Conservation (phyloP, 1,139 yeast genomes). For the Taphrina wiesneri region DNA sequence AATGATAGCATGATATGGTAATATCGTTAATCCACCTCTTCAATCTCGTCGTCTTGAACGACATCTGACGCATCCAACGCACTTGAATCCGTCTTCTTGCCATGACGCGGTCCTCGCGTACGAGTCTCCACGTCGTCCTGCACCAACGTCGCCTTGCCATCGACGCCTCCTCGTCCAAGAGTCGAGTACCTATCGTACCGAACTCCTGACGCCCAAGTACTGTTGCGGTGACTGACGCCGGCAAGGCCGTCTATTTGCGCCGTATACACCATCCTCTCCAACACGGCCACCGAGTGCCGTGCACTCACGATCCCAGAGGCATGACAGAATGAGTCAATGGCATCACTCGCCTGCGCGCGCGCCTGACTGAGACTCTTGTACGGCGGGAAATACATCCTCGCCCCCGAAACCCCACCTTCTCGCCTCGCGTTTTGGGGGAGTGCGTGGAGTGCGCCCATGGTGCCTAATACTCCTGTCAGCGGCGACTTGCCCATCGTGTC, state of each 20-base stretch:
- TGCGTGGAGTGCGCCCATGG: slow-evolving; percentile 3
- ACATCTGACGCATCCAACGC: background rate
- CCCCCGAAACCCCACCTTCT: background rate
- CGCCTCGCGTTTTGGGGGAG: slow-evolving; percentile 4
- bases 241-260: background rate
- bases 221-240: background rate
- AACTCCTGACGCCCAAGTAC: background rate
- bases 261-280: background rate
- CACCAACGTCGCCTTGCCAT: background rate
- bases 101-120: background rate
- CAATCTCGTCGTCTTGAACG: background rate
- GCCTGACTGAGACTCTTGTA: background rate
- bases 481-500: slow-evolving; percentile 3
- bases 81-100: background rate
- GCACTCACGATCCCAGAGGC: background rate
- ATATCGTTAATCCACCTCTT: background rate
- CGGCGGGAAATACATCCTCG: slow-evolving; percentile 3
- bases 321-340: background rate
- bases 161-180: background rate
- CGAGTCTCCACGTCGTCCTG: background rate
- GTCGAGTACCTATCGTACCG: background rate
- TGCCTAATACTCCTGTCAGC: background rate
- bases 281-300: background rate
- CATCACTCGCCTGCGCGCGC: background rate
- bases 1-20: background rate